phyloP scores from a whole-genome alignment of 2,329 filamentous ascomycete species.

The Fusarium mundagurra region DNA sequence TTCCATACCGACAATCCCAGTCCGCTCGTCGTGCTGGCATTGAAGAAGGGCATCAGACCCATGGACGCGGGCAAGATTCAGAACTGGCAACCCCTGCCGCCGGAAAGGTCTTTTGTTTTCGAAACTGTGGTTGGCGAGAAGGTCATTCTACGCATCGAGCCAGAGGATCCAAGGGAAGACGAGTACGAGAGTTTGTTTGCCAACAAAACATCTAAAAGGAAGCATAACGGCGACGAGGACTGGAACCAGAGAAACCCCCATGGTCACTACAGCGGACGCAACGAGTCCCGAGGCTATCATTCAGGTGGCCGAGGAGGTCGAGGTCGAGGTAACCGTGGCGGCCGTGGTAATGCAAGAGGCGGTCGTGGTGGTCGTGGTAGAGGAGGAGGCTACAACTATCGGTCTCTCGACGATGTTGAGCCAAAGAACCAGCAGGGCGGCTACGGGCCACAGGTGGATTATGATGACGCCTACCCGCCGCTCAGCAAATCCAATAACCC shows the following conservation, averaged over 20 bases:
- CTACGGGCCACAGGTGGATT: conserved; percentile 56
- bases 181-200: conserved; percentile 71
- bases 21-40: conserved; percentile 84
- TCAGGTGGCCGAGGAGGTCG: conserved; percentile 55
- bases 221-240: conserved; percentile 62
- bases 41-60: conserved; percentile 78
- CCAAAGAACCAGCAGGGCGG: conserved; percentile 57
- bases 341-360: conserved; percentile 52
- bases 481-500: conserved; percentile 37
- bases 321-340: conserved; percentile 50
- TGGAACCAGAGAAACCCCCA: conserved; percentile 47
- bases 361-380: conserved; percentile 57
- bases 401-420: conserved; percentile 74
- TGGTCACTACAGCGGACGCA: conserved; percentile 50
- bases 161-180: conserved; percentile 70
- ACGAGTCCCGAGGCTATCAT: conserved; percentile 55
- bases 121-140: conserved; percentile 90
- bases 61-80: conserved; percentile 84
- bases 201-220: conserved; percentile 69
- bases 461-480: conserved; percentile 54
- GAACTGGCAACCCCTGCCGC: conserved; percentile 81
- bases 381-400: conserved; percentile 65
- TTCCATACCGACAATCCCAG: conserved; percentile 83
- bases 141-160: conserved; percentile 81
- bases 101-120: conserved; percentile 78